Conservation (phyloP, 2,329 filamentous ascomycete species). For the Colletotrichum paranaense region DNA sequence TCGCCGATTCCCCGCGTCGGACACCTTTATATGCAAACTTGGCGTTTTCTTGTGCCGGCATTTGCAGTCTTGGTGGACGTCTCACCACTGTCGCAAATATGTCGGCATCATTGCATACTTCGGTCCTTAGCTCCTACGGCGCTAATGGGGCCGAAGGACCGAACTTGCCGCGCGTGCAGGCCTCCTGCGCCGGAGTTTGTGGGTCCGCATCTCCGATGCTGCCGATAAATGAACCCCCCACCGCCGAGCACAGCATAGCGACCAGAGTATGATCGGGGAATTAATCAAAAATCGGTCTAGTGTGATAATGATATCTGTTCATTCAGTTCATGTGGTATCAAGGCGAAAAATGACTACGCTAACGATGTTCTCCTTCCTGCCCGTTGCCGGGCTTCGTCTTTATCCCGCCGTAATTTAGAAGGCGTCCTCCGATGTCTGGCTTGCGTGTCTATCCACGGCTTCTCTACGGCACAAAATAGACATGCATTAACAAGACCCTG, state of each 20-base stretch:
- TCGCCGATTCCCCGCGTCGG: neutral
- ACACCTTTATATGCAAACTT: neutral
- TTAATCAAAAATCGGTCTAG: neutral
- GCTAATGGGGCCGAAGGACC: slow-evolving; percentile 10
- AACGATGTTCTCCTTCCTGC: slow-evolving; percentile 23
- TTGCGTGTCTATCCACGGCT: slow-evolving; percentile 66
- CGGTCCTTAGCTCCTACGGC: neutral
- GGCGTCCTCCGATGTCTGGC: slow-evolving; percentile 17
- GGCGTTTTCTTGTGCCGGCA: neutral
- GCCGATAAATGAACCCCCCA: neutral
- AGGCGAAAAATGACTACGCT: slow-evolving; percentile 26
- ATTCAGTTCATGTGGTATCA: slow-evolving; percentile 35
- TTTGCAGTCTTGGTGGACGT: neutral
- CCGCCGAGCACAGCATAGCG: neutral
- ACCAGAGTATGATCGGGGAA: neutral
- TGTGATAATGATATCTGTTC: neutral
- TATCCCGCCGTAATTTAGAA: slow-evolving; percentile 22
- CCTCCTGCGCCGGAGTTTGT: neutral
- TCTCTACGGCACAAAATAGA: slow-evolving; percentile 77
- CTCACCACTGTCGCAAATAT: slow-evolving; percentile 16
- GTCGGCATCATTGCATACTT: neutral
- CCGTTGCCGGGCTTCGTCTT: slow-evolving; percentile 28
- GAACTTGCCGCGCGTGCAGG: neutral
- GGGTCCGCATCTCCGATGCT: neutral
- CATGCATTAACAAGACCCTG: slow-evolving; percentile 76